These are phyloP conservation scores for Coelastrella sp. DNA, from an alignment of 139 green algal genomes.

Conservation along the genomic window DNA sequence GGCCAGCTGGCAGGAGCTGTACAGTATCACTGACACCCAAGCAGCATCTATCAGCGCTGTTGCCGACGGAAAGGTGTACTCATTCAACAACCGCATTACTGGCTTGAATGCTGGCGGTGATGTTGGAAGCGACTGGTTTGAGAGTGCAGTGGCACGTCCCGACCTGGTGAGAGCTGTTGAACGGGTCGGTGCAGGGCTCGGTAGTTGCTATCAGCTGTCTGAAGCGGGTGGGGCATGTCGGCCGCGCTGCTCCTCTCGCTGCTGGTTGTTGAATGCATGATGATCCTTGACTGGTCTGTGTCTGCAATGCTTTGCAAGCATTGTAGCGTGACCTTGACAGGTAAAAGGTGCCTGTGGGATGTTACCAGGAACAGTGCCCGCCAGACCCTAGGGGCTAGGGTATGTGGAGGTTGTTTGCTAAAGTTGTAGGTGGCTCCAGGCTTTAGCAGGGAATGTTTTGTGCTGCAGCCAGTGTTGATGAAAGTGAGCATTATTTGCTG, in stretches of 20 bases:
- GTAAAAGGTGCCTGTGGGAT: no score
- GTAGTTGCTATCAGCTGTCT: not conserved
- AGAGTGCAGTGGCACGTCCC: constrained; percentile 74
- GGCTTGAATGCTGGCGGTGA: not conserved
- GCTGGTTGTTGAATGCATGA: no score
- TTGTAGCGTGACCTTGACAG: no score
- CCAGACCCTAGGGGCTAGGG: no score
- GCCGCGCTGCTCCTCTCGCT: no score
- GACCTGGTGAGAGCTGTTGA: constrained; percentile 61
- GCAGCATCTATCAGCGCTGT: constrained; percentile 17
- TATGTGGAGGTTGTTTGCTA: no score
- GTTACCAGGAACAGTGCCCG: no score
- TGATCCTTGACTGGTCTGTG: no score
- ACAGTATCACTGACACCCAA: not conserved
- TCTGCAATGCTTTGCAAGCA: not conserved
- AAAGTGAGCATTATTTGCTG: no score
- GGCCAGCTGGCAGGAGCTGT: constrained; percentile 17
- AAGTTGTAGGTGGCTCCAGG: no score
- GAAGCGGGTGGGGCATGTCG: not conserved
- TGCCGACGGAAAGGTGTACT: constrained; percentile 11
- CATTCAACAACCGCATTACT: constrained; percentile 15
- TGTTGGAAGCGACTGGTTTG: constrained; percentile 77
- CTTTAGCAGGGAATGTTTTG: not conserved
- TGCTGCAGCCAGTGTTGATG: not conserved
- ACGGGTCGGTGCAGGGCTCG: not conserved